Base-by-base conservation (phyloP, 495 filamentous ascomycete species). In the Hamigera avellanea region DNA sequence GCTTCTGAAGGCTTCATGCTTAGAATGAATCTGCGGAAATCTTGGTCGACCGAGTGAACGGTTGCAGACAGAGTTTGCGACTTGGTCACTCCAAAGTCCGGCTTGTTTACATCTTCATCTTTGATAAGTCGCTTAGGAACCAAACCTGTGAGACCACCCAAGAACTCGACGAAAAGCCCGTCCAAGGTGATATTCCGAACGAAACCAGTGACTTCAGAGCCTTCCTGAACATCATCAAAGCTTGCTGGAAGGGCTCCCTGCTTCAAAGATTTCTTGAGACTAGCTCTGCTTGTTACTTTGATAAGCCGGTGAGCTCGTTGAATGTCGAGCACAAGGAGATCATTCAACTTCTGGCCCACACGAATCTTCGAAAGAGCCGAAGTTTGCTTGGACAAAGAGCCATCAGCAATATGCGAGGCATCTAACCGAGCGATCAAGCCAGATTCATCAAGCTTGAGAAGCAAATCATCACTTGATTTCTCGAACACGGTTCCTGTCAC, bases 251-350 rank as follows among this genome's bases (percentile, higher is more conserved):
- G 67, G 15, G 64, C 69, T 8, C 70, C 70, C 14, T 78, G 67
- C 54, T 76, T 76, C 14, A 73, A 70, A 36, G 79, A 84, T 50
- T 84, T 80, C 40, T 93, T 70, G 17, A 98, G 64, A 42, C 75
- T 84, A 18, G 85, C 76, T 54, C 93, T 91, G 57, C 77, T 78
- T 2, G 82, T 80, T 8, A 98, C 65, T 17, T 69, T 68, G 48
- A 95, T 76, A 19, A 81, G 69, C 18, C 75, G 74, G 32, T 77
- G 85, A 18, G 67, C 67, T 43, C 84, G 76, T 35, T 83, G 69
- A 48, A 88, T 94, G 32, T 81, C 75, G 15, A 96, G 53, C 17
- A 95, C 72, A 17, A 91, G 63, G n/a, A 98, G 63, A n/a, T 93
- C 81, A 15, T 73, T 73, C 37, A 95, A 62, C 19, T 67, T 79